phyloP scores from a whole-genome alignment of 805 yeast genomes.

The Citeromyces matritensis region DNA sequence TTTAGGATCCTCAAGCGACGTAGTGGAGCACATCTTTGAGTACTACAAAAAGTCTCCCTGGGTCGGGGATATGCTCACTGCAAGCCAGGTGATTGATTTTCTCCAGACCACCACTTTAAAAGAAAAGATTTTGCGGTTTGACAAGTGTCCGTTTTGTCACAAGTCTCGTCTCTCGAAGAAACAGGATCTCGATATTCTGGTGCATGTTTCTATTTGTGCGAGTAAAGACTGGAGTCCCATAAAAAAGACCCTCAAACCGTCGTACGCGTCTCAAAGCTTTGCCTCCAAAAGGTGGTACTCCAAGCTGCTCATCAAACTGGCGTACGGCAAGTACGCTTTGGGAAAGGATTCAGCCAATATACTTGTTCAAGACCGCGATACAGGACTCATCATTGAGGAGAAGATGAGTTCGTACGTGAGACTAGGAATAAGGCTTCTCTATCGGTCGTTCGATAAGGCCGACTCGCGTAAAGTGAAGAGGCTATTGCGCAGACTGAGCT shows the following conservation, averaged over 20 bases:
- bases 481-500: slow-evolving; percentile 49
- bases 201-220: slow-evolving; percentile 80
- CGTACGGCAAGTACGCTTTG: slow-evolving; percentile 75
- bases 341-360: slow-evolving; percentile 92
- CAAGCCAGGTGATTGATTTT: slow-evolving; percentile 27
- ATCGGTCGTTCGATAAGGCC: slow-evolving; percentile 51
- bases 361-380: slow-evolving; percentile 78
- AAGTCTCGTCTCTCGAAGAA: slow-evolving; percentile 37
- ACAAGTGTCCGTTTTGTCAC: slow-evolving; percentile 72
- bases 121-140: slow-evolving; percentile 36
- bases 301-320: slow-evolving; percentile 65
- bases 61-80: slow-evolving; percentile 34
- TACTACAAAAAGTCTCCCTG: slow-evolving; percentile 27
- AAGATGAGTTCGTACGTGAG: slow-evolving; percentile 84
- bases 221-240: slow-evolving; percentile 63
- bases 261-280: slow-evolving; percentile 64
- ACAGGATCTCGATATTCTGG: slow-evolving; percentile 55
- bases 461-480: slow-evolving; percentile 42
- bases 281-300: slow-evolving; percentile 88
- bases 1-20: slow-evolving; percentile 44
- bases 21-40: slow-evolving; percentile 37
- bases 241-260: slow-evolving; percentile 43
- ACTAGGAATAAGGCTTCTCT: slow-evolving; percentile 72
- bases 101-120: slow-evolving; percentile 25
- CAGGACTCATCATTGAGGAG: slow-evolving; percentile 86